Evolutionary conservation across 768 basidiomycete species (phyloP), one percentile per base, ranked within the genome.

Genomic region (Leucosporidium yakuticum): DNA sequence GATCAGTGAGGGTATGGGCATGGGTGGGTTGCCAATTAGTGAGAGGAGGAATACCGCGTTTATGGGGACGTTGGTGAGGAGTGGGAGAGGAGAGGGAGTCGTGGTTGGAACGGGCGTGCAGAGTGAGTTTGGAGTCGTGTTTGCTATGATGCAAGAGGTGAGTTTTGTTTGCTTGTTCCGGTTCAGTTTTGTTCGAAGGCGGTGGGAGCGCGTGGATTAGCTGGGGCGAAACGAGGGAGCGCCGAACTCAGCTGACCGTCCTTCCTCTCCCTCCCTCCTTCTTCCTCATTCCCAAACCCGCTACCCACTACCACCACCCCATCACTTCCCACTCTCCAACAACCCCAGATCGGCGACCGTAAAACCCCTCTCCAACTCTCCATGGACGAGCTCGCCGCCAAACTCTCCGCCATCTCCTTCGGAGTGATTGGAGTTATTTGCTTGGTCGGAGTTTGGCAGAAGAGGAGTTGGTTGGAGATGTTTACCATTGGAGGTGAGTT

Each of bases 61-160:
- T 76, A 96, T 98, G 95, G 94, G 94, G 11, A 97, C 94, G 3
- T 79, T 97, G 55, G 92, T 98, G 8, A 83, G 92, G 68, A 94
- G 88, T 77, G 94, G 92, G 9, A 82, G 90, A 62, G 94, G 92
- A 0, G 81, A 84, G 49, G 94, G 95, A 8, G 81, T 97, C 55
- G 91, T 95, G 8, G 89, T 98, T 55, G 91, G 85, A 0, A 91
- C 85, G 1, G 89, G 95, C 3, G 83, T 85, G 19, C 85, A 88
- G 69, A 95, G 91, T 1, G 94, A 98, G 76, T 95, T 98, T 78
- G 94, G 94, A 31, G 87, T 95, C 64, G 91, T 98, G 69, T 98
- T 98, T 77, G 86, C 88, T 20, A 95, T 96, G 91, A 91, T 98
- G 91, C 92, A 96, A 79, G 92, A 96, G 77, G 92, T 92, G 70